Conservation (phyloP, 2,329 filamentous ascomycete species). For the Aureobasidium zeae region DNA sequence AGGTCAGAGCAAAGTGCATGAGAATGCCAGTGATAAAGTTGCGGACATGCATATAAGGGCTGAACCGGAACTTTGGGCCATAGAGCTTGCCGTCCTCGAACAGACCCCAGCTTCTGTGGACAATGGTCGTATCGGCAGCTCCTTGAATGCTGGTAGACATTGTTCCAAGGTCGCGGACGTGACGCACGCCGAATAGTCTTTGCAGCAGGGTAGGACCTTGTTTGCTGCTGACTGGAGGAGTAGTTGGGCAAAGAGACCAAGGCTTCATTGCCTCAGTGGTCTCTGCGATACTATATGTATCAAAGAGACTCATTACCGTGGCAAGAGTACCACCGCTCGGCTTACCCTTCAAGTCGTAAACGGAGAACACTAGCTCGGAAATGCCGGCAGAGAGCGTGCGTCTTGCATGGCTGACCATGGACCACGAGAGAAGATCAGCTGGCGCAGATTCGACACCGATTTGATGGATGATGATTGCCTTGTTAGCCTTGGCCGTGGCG, state of each 20-base stretch:
- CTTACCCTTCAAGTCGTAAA: conserved; percentile 46
- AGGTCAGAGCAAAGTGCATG: conserved; percentile 40
- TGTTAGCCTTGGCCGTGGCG: conserved; percentile 48
- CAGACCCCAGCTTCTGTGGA: conserved; percentile 52
- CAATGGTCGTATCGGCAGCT: conserved; percentile 46
- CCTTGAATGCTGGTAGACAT: conserved; percentile 47
- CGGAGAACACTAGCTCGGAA: conserved; percentile 42
- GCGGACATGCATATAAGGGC: conserved; percentile 46
- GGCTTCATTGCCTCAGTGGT: conserved; percentile 43
- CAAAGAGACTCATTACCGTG: conserved; percentile 53
- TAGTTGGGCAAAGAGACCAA: conserved; percentile 41
- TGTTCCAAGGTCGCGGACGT: conserved; percentile 48
- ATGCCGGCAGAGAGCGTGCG: conserved; percentile 42
- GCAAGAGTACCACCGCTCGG: conserved; percentile 52
- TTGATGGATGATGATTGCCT: conserved; percentile 53
- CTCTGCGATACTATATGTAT: conserved; percentile 30
- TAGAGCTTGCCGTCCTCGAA: conserved; percentile 45
- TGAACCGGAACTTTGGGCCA: conserved; percentile 49
- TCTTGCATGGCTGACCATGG: conserved; percentile 45
- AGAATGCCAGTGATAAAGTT: conserved; percentile 40
- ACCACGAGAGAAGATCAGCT: conserved; percentile 46
- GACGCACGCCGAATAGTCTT: conserved; percentile 43
- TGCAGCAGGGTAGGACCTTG: conserved; percentile 29
- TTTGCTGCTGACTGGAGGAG: conserved; percentile 27
- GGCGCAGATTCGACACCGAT: conserved; percentile 54